These are phyloP conservation scores for Camelina neglecta DNA, from an alignment of 345 rosid genomes.

Conservation along the genomic window DNA sequence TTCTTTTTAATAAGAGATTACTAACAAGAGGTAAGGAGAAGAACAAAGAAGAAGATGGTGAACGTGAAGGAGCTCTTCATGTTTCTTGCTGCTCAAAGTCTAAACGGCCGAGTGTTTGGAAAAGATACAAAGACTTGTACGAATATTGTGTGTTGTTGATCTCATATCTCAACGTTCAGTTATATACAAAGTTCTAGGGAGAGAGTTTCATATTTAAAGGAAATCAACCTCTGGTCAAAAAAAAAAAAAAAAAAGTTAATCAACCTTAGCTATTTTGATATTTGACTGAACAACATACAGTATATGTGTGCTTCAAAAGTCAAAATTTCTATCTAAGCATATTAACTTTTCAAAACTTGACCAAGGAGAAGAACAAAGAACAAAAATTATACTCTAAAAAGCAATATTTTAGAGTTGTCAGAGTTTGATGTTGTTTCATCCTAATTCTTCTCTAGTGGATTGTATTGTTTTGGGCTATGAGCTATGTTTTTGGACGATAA, in stretches of 20 bases:
- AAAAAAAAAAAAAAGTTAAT: too few relatives aligned
- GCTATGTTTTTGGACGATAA: too few relatives aligned
- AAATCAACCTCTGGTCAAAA: too few relatives aligned
- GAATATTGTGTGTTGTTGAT: not conserved
- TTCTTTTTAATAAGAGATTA: not conserved
- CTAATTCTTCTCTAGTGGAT: too few relatives aligned
- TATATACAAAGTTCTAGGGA: not conserved
- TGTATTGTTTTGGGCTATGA: too few relatives aligned
- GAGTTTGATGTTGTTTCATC: too few relatives aligned
- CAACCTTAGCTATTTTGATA: too few relatives aligned
- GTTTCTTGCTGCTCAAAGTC: not conserved
- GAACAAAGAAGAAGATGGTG: conserved; percentile 30
- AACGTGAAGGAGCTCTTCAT: conserved; percentile 33
- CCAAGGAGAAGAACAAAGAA: not conserved
- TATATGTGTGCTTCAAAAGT: not conserved
- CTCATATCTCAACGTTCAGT: not conserved
- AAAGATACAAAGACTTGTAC: not conserved
- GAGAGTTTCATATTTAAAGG: too few relatives aligned
- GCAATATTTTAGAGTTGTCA: not conserved
- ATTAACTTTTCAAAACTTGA: not conserved
- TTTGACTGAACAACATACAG: too few relatives aligned
- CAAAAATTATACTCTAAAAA: too few relatives aligned
- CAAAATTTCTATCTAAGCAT: not conserved
- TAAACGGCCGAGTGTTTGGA: not conserved
- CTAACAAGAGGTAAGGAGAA: conserved; percentile 25